These are phyloP conservation scores for Thalassiosira hispida DNA, from an alignment of 352 stramenopile species.

Conservation along the genomic window DNA sequence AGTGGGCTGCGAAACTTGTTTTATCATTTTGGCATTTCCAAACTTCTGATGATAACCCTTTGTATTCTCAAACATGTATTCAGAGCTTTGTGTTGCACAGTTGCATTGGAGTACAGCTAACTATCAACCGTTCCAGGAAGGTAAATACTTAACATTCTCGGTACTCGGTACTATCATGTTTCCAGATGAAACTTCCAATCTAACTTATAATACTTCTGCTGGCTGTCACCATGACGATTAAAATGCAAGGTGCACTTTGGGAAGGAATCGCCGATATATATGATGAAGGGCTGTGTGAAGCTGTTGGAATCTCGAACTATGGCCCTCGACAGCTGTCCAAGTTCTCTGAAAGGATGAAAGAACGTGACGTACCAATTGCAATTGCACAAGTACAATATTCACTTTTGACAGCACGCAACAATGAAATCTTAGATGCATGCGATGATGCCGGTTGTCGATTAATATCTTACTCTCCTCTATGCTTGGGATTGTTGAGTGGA, in stretches of 20 bases:
- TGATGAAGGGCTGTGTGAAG: constrained; percentile 72
- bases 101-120: constrained; percentile 85
- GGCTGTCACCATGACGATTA: background rate
- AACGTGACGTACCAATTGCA: constrained; percentile 75
- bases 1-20: background rate
- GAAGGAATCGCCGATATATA: constrained; percentile 82
- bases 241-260: constrained; percentile 63
- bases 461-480: constrained; percentile 86
- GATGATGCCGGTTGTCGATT: constrained; percentile 74
- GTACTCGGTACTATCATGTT: background rate
- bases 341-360: constrained; percentile 61
- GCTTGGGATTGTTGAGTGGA: constrained; percentile 83
- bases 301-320: constrained; percentile 86
- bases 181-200: background rate
- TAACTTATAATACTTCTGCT: background rate
- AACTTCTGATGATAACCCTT: background rate
- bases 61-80: constrained; percentile 12
- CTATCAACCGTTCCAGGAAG: constrained; percentile 81
- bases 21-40: background rate
- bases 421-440: constrained; percentile 78
- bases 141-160: constrained; percentile 7
- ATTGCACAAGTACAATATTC: constrained; percentile 87
- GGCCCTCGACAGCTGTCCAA: constrained; percentile 78
- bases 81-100: constrained; percentile 79
- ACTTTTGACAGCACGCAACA: constrained; percentile 74